Base-by-base conservation (phyloP, 495 filamentous ascomycete species). In the Pseudotulostoma volvatum region DNA sequence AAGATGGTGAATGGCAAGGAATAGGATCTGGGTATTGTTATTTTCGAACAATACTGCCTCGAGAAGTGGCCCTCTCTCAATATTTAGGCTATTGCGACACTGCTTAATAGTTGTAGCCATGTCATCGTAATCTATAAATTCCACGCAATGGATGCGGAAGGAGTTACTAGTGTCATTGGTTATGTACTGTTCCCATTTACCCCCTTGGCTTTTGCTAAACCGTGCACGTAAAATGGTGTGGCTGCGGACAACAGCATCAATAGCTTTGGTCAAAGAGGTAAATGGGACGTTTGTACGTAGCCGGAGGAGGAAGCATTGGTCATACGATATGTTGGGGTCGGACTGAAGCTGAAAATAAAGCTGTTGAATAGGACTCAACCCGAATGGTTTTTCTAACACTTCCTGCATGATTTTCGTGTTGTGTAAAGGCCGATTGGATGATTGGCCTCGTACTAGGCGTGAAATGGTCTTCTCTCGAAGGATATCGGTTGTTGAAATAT, bases 201-300 rank as follows among this genome's bases (percentile, higher is more conserved):
- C 44, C 13, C 50, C 33, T 2, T 13, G 13, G 20, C 39, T 51
- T n/a, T n/a, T n/a, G 14, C 34, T 49, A 44, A 73, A 80, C 11
- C 74, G 68, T 7, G 66, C 65, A 31, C 74, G 59, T 13, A 80
- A 59, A 74, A 77, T 77, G 7, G 71, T 62, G 39, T 80, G 76
- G n/a, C 64, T 68, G 1, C 48, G 50, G 7, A 77, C 63, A 4
- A 77, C 47, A 0, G 67, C 53, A 33, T 70, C 60, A n/a, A 71
- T 38, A 1, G 72, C 71, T 9, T 57, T 49, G 1, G 60, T 33
- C 4, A 60, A 45, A 20, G 63, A 57, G 7, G 57, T 49, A 3
- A 61, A 36, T 3, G 56, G 46, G 18, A 67, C 55, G 4, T 39
- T 44, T 36, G 55, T 57, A 14, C 57, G 63, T 5, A 78, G 37